Evolutionary conservation across 192 early-diverging fungal species (phyloP).

Genomic region (Oehlia diaphana): DNA sequence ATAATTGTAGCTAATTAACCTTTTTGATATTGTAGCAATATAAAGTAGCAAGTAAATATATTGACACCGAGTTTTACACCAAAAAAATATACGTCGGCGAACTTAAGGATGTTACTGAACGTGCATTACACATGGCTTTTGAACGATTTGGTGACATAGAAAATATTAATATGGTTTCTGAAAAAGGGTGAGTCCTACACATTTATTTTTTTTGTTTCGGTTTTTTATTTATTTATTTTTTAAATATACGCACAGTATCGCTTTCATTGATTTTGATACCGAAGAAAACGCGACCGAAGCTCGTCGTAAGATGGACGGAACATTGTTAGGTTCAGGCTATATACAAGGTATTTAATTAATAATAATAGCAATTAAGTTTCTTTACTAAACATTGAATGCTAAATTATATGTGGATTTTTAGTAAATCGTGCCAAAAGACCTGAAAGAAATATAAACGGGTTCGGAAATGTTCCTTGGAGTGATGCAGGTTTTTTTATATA

Average conservation of each 20-base stretch:
- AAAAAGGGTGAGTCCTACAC: conserved; percentile 36
- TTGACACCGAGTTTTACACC: conserved; percentile 45
- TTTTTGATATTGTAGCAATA: conserved; percentile 35
- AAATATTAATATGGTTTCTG: conserved; percentile 36
- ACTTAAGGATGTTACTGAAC: conserved; percentile 33
- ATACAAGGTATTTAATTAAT: conserved; percentile 16
- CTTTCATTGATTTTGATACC: conserved; percentile 41
- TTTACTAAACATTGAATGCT: neutral
- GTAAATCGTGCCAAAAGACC: conserved; percentile 47
- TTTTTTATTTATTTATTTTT: too few relatives aligned
- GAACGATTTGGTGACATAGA: conserved; percentile 37
- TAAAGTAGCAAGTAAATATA: conserved; percentile 36
- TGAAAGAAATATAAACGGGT: conserved; percentile 43
- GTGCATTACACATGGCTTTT: conserved; percentile 36
- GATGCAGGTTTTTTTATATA: conserved; percentile 37
- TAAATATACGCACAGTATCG: conserved; percentile 30
- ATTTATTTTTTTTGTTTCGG: neutral
- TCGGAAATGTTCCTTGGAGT: conserved; percentile 47
- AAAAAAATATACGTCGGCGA: conserved; percentile 46
- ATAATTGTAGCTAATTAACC: neutral
- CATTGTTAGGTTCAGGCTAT: conserved; percentile 30
- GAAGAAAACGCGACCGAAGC: conserved; percentile 35
- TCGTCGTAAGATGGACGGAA: conserved; percentile 41
- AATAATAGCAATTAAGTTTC: neutral
- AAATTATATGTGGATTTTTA: neutral